Conservation (phyloP, 73 alveolate genomes). For the Paramecium bursaria region DNA sequence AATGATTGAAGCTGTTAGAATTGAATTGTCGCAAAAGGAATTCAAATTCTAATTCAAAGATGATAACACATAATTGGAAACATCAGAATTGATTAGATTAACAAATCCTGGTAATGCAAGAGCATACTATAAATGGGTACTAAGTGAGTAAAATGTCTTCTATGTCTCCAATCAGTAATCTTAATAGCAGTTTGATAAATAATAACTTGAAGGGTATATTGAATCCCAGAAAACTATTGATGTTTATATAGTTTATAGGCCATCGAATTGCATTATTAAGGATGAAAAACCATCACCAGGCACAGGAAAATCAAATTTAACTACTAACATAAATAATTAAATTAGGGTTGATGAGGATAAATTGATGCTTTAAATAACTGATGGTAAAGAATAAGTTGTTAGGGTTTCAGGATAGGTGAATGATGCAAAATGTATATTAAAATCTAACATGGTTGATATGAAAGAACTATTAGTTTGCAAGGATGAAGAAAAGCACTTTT, state of each 20-base stretch:
- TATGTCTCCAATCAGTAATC: conserved; percentile 15
- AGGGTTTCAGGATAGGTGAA: conserved; percentile 88
- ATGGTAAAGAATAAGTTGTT: conserved; percentile 84
- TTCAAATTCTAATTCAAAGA: conserved; percentile 35
- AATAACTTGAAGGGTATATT: conserved; percentile 17
- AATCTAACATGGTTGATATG: conserved; percentile 81
- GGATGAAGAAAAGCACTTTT: conserved; percentile 80
- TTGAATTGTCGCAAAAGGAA: background rate
- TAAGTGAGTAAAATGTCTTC: conserved; percentile 52
- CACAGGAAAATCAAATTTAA: conserved; percentile 14
- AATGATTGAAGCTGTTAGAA: conserved; percentile 20
- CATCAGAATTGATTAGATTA: conserved; percentile 35
- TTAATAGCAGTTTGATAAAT: no score
- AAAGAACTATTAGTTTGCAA: conserved; percentile 87
- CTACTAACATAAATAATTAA: conserved; percentile 24
- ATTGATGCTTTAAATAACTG: conserved; percentile 84
- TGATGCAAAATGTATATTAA: conserved; percentile 87
- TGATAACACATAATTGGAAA: conserved; percentile 52
- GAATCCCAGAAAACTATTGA: background rate
- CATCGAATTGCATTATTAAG: conserved; percentile 43
- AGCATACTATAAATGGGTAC: conserved; percentile 50
- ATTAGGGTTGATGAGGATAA: conserved; percentile 83
- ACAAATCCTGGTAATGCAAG: conserved; percentile 66
- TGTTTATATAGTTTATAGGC: conserved; percentile 18
- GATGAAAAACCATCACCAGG: conserved; percentile 41